Evolutionary conservation across 148 eudicot genomes (phyloP).

Genomic region (Oxyria digyna): DNA sequence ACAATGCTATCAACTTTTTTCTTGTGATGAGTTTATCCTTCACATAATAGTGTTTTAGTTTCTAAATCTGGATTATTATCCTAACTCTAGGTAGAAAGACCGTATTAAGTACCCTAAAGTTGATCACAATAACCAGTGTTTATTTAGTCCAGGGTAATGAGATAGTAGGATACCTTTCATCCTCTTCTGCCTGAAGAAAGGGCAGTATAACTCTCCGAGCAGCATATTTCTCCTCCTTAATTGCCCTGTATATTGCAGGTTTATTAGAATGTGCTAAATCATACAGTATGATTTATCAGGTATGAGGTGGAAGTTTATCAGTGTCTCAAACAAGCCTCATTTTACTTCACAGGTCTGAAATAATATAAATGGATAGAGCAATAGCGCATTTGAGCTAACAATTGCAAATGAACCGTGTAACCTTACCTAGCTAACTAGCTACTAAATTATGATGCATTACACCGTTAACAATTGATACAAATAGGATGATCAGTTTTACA

Average conservation of each 20-base stretch:
- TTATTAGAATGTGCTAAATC: background rate
- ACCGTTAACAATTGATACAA: background rate
- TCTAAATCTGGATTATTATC: no score
- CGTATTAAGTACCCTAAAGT: no score
- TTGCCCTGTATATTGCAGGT: constrained; percentile 26
- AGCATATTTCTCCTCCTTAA: constrained; percentile 81
- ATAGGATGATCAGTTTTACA: background rate
- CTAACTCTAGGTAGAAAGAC: no score
- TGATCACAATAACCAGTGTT: background rate
- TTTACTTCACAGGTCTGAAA: background rate
- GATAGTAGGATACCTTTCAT: constrained; percentile 54
- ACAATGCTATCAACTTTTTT: no score
- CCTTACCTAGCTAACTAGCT: background rate
- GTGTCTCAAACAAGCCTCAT: background rate
- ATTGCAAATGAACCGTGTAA: background rate
- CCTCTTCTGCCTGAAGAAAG: constrained; percentile 91
- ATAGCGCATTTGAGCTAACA: no score
- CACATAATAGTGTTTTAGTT: no score
- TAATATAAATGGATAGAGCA: background rate
- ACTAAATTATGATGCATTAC: background rate
- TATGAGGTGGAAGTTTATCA: background rate
- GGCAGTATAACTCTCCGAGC: constrained; percentile 81
- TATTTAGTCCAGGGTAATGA: background rate
- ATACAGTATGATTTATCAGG: no score
- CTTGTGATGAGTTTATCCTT: no score